phyloP scores from a whole-genome alignment of 2,329 filamentous ascomycete genomes.

The Fusarium brevicatenulatum region DNA sequence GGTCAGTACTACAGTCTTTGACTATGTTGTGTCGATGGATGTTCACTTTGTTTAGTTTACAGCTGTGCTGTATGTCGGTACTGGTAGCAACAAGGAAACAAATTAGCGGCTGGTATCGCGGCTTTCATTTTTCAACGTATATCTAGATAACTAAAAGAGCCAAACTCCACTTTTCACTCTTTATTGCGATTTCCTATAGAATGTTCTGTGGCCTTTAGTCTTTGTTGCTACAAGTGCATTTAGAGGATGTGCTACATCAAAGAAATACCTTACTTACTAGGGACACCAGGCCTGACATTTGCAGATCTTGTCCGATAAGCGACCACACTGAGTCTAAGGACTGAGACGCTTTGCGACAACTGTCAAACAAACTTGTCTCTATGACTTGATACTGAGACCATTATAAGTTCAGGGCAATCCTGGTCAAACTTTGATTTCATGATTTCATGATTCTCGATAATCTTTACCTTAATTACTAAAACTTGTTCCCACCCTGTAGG shows the following conservation, averaged over 20 bases:
- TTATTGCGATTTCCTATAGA: not conserved
- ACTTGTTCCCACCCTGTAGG: not conserved
- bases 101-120: slow-evolving; percentile 6
- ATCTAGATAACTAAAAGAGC: not conserved
- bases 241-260: not conserved
- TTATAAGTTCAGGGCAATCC: not conserved
- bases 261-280: not conserved
- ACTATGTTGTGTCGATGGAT: not conserved
- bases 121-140: not conserved
- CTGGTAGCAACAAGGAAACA: slow-evolving; percentile 6
- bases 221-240: not conserved
- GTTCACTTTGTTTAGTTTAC: not conserved
- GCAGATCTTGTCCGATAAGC: not conserved
- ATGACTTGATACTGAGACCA: not conserved
- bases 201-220: not conserved
- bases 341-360: not conserved
- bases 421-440: not conserved
- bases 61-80: slow-evolving; percentile 4
- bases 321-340: not conserved
- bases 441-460: not conserved
- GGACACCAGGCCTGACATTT: not conserved
- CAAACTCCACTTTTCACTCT: not conserved
- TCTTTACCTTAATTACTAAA: not conserved
- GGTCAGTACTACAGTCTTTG: not conserved
- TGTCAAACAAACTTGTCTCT: not conserved